Conservation (phyloP, 768 basidiomycete species). For the Psilocybe cubensis region DNA sequence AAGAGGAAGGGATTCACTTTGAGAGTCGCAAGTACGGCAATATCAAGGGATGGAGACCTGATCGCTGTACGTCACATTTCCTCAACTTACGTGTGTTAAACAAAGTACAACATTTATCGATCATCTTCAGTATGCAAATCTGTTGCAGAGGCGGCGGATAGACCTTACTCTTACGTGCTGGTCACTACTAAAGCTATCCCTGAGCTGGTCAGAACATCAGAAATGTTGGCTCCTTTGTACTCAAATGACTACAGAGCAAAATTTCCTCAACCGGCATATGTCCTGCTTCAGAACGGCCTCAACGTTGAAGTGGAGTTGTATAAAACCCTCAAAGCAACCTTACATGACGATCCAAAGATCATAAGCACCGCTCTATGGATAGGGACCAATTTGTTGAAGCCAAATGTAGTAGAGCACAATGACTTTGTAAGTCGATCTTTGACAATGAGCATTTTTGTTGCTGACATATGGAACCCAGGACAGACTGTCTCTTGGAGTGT, state of each 20-base stretch:
- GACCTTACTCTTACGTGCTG: constrained; percentile 65
- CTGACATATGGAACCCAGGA: constrained; percentile 43
- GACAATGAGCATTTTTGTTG: not conserved
- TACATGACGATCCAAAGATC: constrained; percentile 48
- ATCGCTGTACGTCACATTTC: constrained; percentile 51
- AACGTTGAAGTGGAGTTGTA: constrained; percentile 72
- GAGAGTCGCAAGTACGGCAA: constrained; percentile 64
- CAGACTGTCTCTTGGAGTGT: constrained; percentile 54
- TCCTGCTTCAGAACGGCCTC: constrained; percentile 73
- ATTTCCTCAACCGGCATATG: constrained; percentile 58
- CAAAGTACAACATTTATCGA: not conserved
- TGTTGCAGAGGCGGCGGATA: constrained; percentile 61
- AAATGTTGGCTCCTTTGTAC: constrained; percentile 59
- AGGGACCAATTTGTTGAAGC: constrained; percentile 47
- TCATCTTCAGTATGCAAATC: constrained; percentile 53
- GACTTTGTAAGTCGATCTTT: constrained; percentile 44
- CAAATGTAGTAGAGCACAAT: constrained; percentile 56
- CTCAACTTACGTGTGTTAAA: not conserved
- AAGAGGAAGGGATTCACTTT: constrained; percentile 60
- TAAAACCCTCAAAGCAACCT: constrained; percentile 45
- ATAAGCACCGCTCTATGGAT: constrained; percentile 61
- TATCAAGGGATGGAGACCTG: constrained; percentile 63
- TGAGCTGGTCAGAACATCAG: constrained; percentile 59
- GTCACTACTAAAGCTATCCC: constrained; percentile 77
- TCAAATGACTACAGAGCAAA: constrained; percentile 46